These are phyloP conservation scores for Nicotiana sylvestris DNA, from an alignment of 257 asterid genomes.

Conservation along the genomic window DNA sequence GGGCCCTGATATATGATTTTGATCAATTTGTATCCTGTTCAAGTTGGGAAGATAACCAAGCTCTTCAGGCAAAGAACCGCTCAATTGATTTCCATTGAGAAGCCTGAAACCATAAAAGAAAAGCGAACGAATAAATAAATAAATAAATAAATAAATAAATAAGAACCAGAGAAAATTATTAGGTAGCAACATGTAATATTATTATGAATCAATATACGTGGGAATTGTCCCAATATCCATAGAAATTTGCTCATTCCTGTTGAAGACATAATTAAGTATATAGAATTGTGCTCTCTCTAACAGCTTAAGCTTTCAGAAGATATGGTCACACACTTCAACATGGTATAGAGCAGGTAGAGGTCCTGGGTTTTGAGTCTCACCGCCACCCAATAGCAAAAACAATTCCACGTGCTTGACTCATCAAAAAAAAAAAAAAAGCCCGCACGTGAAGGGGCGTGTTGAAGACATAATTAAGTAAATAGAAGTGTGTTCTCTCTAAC, in stretches of 20 bases:
- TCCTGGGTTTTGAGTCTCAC: no score
- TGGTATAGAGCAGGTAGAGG: no score
- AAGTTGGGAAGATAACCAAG: conserved; percentile 74
- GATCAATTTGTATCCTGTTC: conserved; percentile 91
- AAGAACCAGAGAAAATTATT: background rate
- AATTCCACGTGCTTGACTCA: no score
- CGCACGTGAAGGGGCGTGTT: no score
- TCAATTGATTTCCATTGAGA: conserved; percentile 84
- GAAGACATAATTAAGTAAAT: no score
- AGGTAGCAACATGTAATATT: background rate
- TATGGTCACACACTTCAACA: no score
- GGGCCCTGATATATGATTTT: conserved; percentile 81
- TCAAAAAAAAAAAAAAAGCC: no score
- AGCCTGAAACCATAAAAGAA: conserved; percentile 51
- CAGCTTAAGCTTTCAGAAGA: no score
- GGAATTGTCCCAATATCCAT: background rate
- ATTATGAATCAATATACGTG: background rate
- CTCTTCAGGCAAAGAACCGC: conserved; percentile 91
- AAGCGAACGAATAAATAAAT: background rate
- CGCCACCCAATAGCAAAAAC: no score
- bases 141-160: background rate
- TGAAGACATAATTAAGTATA: no score
- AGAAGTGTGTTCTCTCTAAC: no score
- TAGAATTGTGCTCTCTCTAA: no score
- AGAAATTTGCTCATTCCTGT: background rate